These are phyloP conservation scores for Wickerhamiella qilinensis DNA, from an alignment of 805 yeast genomes.

Conservation along the genomic window DNA sequence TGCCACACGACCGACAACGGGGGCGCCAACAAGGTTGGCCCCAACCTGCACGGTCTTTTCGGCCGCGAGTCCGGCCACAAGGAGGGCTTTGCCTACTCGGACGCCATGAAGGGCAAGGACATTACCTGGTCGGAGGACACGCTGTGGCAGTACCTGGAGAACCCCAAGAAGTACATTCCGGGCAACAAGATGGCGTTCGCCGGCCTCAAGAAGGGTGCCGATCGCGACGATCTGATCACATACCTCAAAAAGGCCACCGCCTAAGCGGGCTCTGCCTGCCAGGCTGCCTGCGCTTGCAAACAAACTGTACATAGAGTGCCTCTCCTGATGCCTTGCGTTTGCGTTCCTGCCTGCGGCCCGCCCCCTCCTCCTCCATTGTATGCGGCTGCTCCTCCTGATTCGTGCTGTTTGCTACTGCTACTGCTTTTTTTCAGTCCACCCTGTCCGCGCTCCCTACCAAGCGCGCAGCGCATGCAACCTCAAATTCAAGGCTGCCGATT, in stretches of 20 bases:
- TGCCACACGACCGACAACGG: slow-evolving; percentile 95
- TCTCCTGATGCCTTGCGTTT: too few species aligned
- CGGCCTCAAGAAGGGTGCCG: slow-evolving; percentile 98
- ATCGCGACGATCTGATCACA: slow-evolving; percentile 91
- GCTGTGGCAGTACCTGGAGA: slow-evolving; percentile 89
- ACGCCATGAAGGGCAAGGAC: slow-evolving; percentile 94
- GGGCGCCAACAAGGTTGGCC: slow-evolving; percentile 98
- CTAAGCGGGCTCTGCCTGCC: too few species aligned
- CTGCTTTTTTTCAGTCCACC: too few species aligned
- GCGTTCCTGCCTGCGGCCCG: too few species aligned
- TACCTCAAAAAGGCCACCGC: slow-evolving; percentile 41
- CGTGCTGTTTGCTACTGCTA: too few species aligned
- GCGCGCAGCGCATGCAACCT: too few species aligned
- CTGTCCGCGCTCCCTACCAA: too few species aligned
- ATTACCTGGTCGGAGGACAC: slow-evolving; percentile 76
- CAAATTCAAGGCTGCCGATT: too few species aligned
- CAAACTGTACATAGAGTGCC: too few species aligned
- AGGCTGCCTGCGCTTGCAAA: too few species aligned
- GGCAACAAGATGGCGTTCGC: slow-evolving; percentile 99
- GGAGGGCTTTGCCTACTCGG: slow-evolving; percentile 89
- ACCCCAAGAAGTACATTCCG: slow-evolving; percentile 99
- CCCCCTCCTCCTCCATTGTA: too few species aligned
- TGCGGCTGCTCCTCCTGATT: too few species aligned
- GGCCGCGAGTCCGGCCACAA: slow-evolving; percentile 89
- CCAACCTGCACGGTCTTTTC: slow-evolving; percentile 88